A percentile compares a stretch with the other conserved stretches of the same genome.
phyloP scores from a whole-genome alignment of 2,329 filamentous ascomycete species.

The Aspergillus sergii region DNA sequence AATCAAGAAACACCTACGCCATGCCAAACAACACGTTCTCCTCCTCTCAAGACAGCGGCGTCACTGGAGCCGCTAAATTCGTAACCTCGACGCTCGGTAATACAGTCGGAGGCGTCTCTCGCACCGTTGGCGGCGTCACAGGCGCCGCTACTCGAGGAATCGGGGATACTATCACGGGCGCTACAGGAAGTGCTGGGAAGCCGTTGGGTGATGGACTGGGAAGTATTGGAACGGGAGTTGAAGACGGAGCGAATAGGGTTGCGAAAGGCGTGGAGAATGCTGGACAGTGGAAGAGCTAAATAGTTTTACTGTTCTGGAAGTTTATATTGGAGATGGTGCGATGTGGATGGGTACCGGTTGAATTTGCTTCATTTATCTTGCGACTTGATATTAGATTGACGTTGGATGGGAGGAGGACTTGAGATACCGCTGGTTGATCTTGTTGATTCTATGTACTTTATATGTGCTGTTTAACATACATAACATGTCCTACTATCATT shows the following conservation, averaged over 20 bases:
- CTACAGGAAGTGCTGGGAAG: conserved; percentile 57
- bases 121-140: conserved; percentile 57
- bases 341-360: too few species aligned
- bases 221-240: conserved; percentile 56
- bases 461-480: background rate
- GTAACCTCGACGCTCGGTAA: conserved; percentile 60
- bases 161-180: conserved; percentile 58
- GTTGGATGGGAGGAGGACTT: background rate
- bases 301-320: background rate
- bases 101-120: conserved; percentile 56
- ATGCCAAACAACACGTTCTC: conserved; percentile 7
- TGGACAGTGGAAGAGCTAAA: conserved; percentile 52
- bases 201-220: conserved; percentile 60
- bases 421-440: background rate
- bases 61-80: conserved; percentile 56
- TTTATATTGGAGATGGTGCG: background rate
- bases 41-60: conserved; percentile 40
- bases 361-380: background rate
- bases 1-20: background rate
- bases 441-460: background rate
- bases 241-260: conserved; percentile 53
- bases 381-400: background rate
- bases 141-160: conserved; percentile 61
- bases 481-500: background rate
- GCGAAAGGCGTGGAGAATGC: conserved; percentile 61